Percentiles rank a stretch among this genome's conserved stretches.
phyloP scores from a whole-genome alignment of 768 basidiomycete genomes.

The Hygrocybe coccinea region DNA sequence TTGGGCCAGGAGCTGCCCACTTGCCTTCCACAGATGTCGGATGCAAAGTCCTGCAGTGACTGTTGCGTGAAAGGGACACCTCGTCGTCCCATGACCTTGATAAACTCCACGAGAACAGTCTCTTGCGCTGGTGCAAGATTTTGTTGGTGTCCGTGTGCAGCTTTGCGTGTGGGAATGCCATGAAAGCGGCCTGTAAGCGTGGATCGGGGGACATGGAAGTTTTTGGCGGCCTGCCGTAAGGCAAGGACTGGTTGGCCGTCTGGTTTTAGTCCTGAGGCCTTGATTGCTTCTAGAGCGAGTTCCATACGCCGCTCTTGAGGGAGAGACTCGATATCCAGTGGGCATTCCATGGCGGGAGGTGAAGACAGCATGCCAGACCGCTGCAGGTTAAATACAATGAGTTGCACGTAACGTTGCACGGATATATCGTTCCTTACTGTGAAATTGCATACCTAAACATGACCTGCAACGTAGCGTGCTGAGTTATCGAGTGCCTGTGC shows the following conservation, averaged over 20 bases:
- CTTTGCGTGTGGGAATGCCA: not conserved
- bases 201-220: slow-evolving; percentile 16
- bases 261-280: not conserved
- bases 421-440: too few relatives aligned
- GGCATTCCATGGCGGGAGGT: too few relatives aligned
- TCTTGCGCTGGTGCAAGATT: slow-evolving; percentile 18
- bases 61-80: slow-evolving; percentile 17
- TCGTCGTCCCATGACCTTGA: slow-evolving; percentile 13
- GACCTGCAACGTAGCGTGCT: too few relatives aligned
- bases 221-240: slow-evolving; percentile 16
- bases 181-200: slow-evolving; percentile 1
- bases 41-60: slow-evolving; percentile 13
- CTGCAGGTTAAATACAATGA: too few relatives aligned
- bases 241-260: slow-evolving; percentile 11
- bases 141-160: slow-evolving; percentile 17
- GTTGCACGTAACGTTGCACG: too few relatives aligned
- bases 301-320: slow-evolving; percentile 11
- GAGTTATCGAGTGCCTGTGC: too few relatives aligned
- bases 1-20: slow-evolving; percentile 8
- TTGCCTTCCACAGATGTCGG: slow-evolving; percentile 8
- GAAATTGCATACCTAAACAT: too few relatives aligned
- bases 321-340: not conserved
- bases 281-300: slow-evolving; percentile 13
- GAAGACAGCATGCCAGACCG: too few relatives aligned
- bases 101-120: slow-evolving; percentile 22